phyloP scores from a whole-genome alignment of 257 asterid genomes.

The Petunia axillaris region DNA sequence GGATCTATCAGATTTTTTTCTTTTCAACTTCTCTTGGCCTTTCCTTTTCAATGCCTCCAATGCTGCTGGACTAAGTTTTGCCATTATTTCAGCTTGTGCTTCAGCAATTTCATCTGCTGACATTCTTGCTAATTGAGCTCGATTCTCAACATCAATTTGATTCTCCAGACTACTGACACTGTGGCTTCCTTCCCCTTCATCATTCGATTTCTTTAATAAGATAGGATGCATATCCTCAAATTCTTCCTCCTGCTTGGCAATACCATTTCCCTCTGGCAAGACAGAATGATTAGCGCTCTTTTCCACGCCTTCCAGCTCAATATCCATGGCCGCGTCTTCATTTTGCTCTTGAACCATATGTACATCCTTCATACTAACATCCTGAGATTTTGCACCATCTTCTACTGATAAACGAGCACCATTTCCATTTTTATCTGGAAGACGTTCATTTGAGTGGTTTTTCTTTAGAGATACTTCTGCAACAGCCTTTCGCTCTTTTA shows the following conservation, averaged over 20 bases:
- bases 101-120: conserved; percentile 83
- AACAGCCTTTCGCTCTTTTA: conserved; percentile 28
- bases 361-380: conserved; percentile 27
- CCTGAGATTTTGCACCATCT: conserved; percentile 31
- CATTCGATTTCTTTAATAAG: conserved; percentile 9
- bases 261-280: conserved; percentile 1
- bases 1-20: conserved; percentile 45
- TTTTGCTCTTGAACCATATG: conserved; percentile 27
- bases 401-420: conserved; percentile 21
- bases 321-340: conserved; percentile 31
- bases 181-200: conserved; percentile 41
- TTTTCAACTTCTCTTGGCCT: conserved; percentile 65
- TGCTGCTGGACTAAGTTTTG: conserved; percentile 68
- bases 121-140: conserved; percentile 65
- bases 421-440: conserved; percentile 28
- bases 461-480: conserved; percentile 29
- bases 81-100: conserved; percentile 76
- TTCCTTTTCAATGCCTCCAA: conserved; percentile 58
- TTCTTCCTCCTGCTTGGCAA: conserved; percentile 10
- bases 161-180: conserved; percentile 45
- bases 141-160: conserved; percentile 87
- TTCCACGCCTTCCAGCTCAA: conserved; percentile 24
- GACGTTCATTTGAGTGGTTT: conserved; percentile 30
- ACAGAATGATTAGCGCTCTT: background rate
- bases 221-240: conserved; percentile 27